A percentile compares a stretch with the other conserved stretches of the same genome.
These are phyloP conservation scores for Tolypocladium sp. DNA, from an alignment of 2,329 filamentous ascomycete species.

Conservation along the genomic window DNA sequence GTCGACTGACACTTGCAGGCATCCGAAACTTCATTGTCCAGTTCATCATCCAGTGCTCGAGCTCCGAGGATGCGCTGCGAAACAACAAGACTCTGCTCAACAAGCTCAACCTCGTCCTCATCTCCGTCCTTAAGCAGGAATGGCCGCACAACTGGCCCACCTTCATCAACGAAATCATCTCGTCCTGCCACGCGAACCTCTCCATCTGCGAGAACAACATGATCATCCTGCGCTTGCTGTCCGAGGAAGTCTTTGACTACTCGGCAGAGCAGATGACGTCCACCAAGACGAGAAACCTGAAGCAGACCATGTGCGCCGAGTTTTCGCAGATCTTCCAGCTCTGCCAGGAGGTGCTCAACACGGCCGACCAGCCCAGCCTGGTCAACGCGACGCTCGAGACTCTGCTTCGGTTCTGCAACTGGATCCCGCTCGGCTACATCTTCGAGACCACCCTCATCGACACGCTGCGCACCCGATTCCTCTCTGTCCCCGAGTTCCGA, in stretches of 20 bases:
- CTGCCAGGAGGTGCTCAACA: conserved; percentile 89
- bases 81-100: conserved; percentile 84
- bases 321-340: conserved; percentile 98
- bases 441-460: conserved; percentile 97
- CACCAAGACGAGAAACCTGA: conserved; percentile 88
- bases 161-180: conserved; percentile 99
- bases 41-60: conserved; percentile 92
- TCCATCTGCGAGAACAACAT: conserved; percentile 99
- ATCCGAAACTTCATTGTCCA: conserved; percentile 99
- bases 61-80: conserved; percentile 78
- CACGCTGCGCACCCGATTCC: conserved; percentile 82
- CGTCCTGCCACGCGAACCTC: conserved; percentile 87
- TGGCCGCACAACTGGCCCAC: conserved; percentile 99
- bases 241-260: conserved; percentile 98
- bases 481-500: conserved; percentile 89
- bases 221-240: conserved; percentile 90
- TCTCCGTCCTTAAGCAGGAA: conserved; percentile 97
- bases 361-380: conserved; percentile 77
- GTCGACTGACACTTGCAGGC: conserved; percentile 40
- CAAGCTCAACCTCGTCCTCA: conserved; percentile 95
- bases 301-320: conserved; percentile 97
- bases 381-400: conserved; percentile 97
- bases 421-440: conserved; percentile 97
- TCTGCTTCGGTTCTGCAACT: conserved; percentile 91
- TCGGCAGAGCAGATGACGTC: conserved; percentile 99